These are phyloP conservation scores for Lactarius vividus DNA, from an alignment of 768 basidiomycete species.

Conservation along the genomic window DNA sequence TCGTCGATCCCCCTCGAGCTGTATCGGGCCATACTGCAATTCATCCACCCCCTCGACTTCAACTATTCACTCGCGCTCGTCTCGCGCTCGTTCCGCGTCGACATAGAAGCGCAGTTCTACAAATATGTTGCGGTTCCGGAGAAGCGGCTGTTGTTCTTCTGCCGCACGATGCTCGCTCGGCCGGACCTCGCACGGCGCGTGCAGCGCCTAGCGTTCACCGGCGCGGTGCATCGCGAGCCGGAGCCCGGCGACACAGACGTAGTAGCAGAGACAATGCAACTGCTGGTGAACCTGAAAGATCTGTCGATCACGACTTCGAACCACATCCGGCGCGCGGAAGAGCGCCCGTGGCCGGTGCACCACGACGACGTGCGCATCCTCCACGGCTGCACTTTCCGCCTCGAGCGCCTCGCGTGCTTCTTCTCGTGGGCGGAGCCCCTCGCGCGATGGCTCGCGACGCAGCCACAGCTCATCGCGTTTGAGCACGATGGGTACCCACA, in stretches of 20 bases:
- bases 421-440: conserved; percentile 19
- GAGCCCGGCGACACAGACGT: conserved; percentile 10
- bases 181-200: conserved; percentile 25
- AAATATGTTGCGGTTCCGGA: conserved; percentile 19
- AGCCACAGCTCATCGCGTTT: conserved; percentile 20
- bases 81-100: conserved; percentile 12
- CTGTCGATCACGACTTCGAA: conserved; percentile 17
- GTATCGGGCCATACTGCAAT: conserved; percentile 14
- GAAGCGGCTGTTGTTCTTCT: conserved; percentile 14
- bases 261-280: conserved; percentile 14
- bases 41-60: conserved; percentile 12
- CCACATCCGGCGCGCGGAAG: neutral
- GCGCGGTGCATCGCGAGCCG: conserved; percentile 16
- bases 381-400: conserved; percentile 17
- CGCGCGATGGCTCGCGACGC: conserved; percentile 12
- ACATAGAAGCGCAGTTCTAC: conserved; percentile 19
- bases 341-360: conserved; percentile 15
- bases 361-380: conserved; percentile 17
- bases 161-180: conserved; percentile 22
- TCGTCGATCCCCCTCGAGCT: conserved; percentile 13
- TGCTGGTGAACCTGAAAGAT: conserved; percentile 21
- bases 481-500: conserved; percentile 16
- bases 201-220: conserved; percentile 17
- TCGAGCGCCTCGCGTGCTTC: conserved; percentile 15
- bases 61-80: conserved; percentile 14